Evolutionary conservation across 2,329 filamentous ascomycete species (phyloP).

Genomic region (Alternaria sp.): DNA sequence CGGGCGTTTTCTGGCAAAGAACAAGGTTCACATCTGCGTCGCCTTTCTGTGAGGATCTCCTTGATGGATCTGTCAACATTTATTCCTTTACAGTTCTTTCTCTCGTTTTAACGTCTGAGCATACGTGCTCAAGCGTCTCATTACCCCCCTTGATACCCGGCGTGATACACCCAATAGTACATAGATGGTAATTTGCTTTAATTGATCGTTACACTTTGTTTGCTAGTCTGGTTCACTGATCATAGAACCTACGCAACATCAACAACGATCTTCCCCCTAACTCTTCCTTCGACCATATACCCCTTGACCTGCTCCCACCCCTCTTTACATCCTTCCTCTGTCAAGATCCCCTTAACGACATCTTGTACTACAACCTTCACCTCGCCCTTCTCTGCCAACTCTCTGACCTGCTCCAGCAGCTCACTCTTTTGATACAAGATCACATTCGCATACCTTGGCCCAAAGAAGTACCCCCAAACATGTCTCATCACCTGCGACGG

Average conservation of each 20-base stretch:
- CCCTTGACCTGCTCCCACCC: slow-evolving; percentile 32
- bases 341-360: slow-evolving; percentile 33
- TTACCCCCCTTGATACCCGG: slow-evolving; percentile 7
- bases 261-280: slow-evolving; percentile 41
- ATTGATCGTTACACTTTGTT: background rate
- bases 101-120: background rate
- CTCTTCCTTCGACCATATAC: slow-evolving; percentile 37
- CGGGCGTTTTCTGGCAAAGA: background rate
- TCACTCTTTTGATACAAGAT: slow-evolving; percentile 30
- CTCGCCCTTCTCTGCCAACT: slow-evolving; percentile 29
- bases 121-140: background rate
- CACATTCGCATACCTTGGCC: slow-evolving; percentile 40
- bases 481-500: slow-evolving; percentile 33
- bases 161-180: slow-evolving; percentile 2
- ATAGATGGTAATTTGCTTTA: slow-evolving; percentile 1
- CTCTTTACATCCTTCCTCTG: slow-evolving; percentile 18
- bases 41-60: background rate
- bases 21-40: background rate
- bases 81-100: background rate
- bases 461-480: slow-evolving; percentile 31
- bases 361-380: slow-evolving; percentile 37
- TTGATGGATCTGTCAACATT: background rate
- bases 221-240: background rate
- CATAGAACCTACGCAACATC: slow-evolving; percentile 9
- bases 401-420: slow-evolving; percentile 28